These are phyloP conservation scores for Agrocybe praecox DNA, from an alignment of 768 basidiomycete species.

Conservation along the genomic window DNA sequence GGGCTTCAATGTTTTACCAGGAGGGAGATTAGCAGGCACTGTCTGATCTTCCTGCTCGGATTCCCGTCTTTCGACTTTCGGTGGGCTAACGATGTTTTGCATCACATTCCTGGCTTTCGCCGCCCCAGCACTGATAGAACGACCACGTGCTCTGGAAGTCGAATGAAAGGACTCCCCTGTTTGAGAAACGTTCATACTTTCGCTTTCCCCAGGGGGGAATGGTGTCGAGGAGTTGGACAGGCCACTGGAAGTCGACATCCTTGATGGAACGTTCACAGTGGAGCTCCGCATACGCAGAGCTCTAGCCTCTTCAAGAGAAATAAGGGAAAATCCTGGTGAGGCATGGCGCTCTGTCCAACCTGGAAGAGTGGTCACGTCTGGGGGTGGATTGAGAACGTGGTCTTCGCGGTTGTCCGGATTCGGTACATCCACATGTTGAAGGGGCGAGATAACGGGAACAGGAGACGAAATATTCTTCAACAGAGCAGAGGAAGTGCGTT, in stretches of 20 bases:
- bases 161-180: slow-evolving; percentile 9
- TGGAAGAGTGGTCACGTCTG: slow-evolving; percentile 36
- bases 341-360: slow-evolving; percentile 52
- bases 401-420: slow-evolving; percentile 29
- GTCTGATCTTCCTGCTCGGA: slow-evolving; percentile 33
- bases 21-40: slow-evolving; percentile 13
- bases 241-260: slow-evolving; percentile 24
- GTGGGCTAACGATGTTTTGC: slow-evolving; percentile 42
- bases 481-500: slow-evolving; percentile 38
- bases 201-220: slow-evolving; percentile 35
- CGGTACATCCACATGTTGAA: slow-evolving; percentile 22
- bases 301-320: slow-evolving; percentile 79
- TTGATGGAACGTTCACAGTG: slow-evolving; percentile 32
- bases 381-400: slow-evolving; percentile 10
- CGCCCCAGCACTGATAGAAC: slow-evolving; percentile 62
- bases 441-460: slow-evolving; percentile 39
- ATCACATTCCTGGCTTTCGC: slow-evolving; percentile 51
- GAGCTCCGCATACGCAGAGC: slow-evolving; percentile 64
- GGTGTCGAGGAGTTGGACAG: slow-evolving; percentile 26
- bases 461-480: slow-evolving; percentile 62
- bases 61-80: slow-evolving; percentile 44
- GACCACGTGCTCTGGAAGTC: slow-evolving; percentile 40
- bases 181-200: slow-evolving; percentile 19
- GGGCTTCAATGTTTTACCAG: slow-evolving; percentile 59
- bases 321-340: slow-evolving; percentile 62